Evolutionary conservation across 192 early-diverging fungal genomes (phyloP), one percentile per base, ranked within the genome.

Genomic region (Glomus cerebriforme): DNA sequence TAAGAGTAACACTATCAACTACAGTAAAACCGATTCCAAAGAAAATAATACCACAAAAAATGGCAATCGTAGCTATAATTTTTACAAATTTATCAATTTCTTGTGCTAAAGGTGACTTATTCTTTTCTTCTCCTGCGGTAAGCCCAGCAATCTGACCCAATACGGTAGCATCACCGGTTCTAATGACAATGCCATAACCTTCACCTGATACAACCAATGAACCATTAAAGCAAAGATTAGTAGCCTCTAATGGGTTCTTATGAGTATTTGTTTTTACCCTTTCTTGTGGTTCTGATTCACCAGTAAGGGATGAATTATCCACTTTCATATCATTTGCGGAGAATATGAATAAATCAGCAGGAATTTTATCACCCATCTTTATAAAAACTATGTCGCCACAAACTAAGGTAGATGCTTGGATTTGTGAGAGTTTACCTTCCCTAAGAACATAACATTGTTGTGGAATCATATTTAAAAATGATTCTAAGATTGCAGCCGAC

Each of bases 241-340:
- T 92, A 2, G 97, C 96, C 80, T 99, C 96, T 59, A 99, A 90
- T 35, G 94, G 95, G 82, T 92, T 99, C 79, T 90, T 85, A 49
- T 91, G 87, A 1, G 82, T 86, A 84, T 96, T 97, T 4, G 79
- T 79, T 0, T 84, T 29, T 2, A 35, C 78, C 45, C 97, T 91
- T 81, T 95, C 93, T 83, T 99, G 97, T 17, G 97, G 95, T 73
- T 98, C 97, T 2, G 95, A 90, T 86, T 99, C 97, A 74, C 97
- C 97, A 2, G 97, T 99, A 45, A 99, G 82, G 13, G 95, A 96
- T 7, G 96, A 97, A 88, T 98, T 98, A 88, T 99, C 97, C 43
- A 98, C 96, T 84, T 99, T 99, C 73, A 97, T 85, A 59, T 99
- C 97, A 26, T 87, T 92, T 74, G 90, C 87, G 43, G 87, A 78